Conservation (phyloP, 768 basidiomycete species). For the Mycena kentingensis region DNA sequence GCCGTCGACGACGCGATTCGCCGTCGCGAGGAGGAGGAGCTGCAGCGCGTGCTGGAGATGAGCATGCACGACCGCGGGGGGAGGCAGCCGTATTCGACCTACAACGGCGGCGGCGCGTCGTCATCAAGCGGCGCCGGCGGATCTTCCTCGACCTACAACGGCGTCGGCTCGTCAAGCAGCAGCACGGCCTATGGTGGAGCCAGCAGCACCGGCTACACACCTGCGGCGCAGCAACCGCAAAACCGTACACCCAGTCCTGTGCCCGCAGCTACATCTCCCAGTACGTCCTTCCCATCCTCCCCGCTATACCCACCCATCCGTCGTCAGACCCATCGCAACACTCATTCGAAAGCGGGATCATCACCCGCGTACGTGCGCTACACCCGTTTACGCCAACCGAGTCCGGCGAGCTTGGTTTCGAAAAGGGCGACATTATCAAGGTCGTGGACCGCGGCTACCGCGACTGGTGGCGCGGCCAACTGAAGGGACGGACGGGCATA, state of each 20-base stretch:
- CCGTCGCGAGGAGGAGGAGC: slow-evolving; percentile 89
- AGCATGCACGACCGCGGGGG: slow-evolving; percentile 93
- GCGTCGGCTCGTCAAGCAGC: slow-evolving; percentile 16
- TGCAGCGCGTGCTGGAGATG: slow-evolving; percentile 89
- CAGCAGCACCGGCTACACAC: slow-evolving; percentile 6
- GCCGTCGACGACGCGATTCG: slow-evolving; percentile 77
- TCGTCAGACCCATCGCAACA: slow-evolving; percentile 17
- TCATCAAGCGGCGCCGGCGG: neutral
- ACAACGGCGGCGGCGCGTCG: slow-evolving; percentile 3
- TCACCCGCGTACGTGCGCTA: slow-evolving; percentile 85
- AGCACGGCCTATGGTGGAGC: slow-evolving; percentile 22
- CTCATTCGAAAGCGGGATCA: slow-evolving; percentile 39
- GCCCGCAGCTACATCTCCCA: slow-evolving; percentile 18
- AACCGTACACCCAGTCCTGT: slow-evolving; percentile 14
- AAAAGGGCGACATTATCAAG: slow-evolving; percentile 91
- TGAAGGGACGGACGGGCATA: slow-evolving; percentile 88
- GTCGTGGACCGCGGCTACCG: slow-evolving; percentile 93
- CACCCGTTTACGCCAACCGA: slow-evolving; percentile 89
- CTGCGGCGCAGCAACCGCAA: slow-evolving; percentile 26
- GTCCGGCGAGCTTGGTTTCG: slow-evolving; percentile 87
- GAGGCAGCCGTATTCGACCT: slow-evolving; percentile 47
- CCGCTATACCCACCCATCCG: neutral
- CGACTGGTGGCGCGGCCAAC: slow-evolving; percentile 96
- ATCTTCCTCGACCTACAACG: neutral
- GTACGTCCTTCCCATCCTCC: neutral